A percentile compares a stretch with the other conserved stretches of the same genome.
Conservation (phyloP, 2,329 filamentous ascomycete species). For the Ilyonectria mors-panacis region DNA sequence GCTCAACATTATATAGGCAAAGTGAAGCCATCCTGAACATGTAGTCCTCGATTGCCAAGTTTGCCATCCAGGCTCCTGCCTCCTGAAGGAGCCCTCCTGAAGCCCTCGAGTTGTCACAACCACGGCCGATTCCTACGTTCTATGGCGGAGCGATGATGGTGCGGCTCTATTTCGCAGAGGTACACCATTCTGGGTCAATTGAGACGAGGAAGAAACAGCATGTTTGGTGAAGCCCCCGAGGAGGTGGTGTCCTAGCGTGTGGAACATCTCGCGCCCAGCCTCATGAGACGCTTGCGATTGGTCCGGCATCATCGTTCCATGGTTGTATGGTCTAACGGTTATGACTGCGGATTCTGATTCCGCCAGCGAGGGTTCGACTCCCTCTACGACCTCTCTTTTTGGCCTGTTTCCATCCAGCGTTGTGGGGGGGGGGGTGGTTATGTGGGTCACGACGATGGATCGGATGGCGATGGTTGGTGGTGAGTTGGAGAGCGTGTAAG, state of each 20-base stretch:
- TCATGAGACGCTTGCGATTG: conserved; percentile 38
- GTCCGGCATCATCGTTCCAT: conserved; percentile 23
- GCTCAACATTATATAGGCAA: conserved; percentile 22
- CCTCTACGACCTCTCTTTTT: conserved; percentile 39
- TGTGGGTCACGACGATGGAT: background rate
- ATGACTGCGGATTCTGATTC: conserved; percentile 45
- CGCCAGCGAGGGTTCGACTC: conserved; percentile 42
- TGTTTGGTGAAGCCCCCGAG: background rate
- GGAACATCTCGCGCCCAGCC: background rate
- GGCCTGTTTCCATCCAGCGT: background rate
- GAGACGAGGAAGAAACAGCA: conserved; percentile 22
- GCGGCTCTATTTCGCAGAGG: conserved; percentile 23
- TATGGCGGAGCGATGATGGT: conserved; percentile 28
- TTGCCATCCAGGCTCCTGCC: background rate
- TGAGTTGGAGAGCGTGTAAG: background rate
- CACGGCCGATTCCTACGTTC: background rate
- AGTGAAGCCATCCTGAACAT: conserved; percentile 1
- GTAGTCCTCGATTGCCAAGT: background rate
- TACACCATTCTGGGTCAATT: conserved; percentile 19
- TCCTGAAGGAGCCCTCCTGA: background rate
- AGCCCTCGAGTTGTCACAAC: background rate
- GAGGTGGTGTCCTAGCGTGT: conserved; percentile 5
- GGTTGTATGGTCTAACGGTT: conserved; percentile 42
- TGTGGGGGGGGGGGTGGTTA: background rate
- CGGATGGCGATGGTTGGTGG: background rate